Base-by-base conservation (phyloP, 495 filamentous ascomycete species). In the Penicillium flavigenum region DNA sequence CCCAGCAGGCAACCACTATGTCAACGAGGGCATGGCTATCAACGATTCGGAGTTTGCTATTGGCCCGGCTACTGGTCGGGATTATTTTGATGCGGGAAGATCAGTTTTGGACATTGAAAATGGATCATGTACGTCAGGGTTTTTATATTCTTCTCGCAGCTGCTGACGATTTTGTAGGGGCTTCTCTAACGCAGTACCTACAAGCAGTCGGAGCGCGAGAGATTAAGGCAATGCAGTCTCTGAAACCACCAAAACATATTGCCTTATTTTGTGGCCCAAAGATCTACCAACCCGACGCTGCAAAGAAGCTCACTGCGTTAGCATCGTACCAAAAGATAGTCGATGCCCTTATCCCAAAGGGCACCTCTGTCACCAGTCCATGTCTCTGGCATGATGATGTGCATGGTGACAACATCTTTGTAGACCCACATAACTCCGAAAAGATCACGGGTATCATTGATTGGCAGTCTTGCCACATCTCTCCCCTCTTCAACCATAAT, bases 341-440 rank as follows among this genome's bases (percentile, higher is more conserved):
- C 20, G 34, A 51, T 10, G 32, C 7, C 14, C 20, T 51, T 39
- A 51, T 41, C 22, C 48, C 48, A 26, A 41, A 39, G 7, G 14
- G 41, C 3, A 51, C 48, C 5, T 12, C 19, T 6, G 69, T 72
- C 54, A 59, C 59, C 54, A 67, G 24, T 6, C 67, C 72, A 10
- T 60, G 42, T 56, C 59, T 76, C 54, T 76, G 72, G 72, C 75
- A 79, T 56, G 49, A 64, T 56, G 75, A 79, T 63, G 57, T 79
- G 26, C 69, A 76, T 49, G 62, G 64, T 64, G 71, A 65, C 38
- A 79, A 77, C 58, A 63, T 79, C 47, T 77, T 71, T 36, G 66
- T 76, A 24, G 67, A 69, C 62, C 68, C 65, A 10, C 32, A 66
- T 17, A 67, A 73, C 43, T 64, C 70, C 11, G 68, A 51, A 63